These are phyloP conservation scores for Petunia secreta DNA, from an alignment of 257 asterid genomes.

Conservation along the genomic window DNA sequence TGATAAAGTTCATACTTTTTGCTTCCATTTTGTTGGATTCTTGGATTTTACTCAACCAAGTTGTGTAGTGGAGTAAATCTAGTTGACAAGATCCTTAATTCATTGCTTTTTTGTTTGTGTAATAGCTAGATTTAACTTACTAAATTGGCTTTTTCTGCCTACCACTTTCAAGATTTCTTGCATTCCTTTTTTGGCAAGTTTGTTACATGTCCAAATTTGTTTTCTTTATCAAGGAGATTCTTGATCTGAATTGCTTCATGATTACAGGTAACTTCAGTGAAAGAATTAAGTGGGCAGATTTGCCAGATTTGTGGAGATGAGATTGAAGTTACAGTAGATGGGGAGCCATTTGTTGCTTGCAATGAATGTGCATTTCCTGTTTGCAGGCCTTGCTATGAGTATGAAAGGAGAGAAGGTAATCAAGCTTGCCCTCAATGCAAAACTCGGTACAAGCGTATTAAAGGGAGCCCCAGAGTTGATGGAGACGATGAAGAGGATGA, in stretches of 20 bases:
- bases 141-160: conserved; percentile 35
- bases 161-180: conserved; percentile 29
- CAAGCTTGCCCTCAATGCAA: conserved; percentile 98
- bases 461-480: conserved; percentile 93
- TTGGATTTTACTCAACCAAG: conserved; percentile 16
- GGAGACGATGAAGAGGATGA: conserved; percentile 98
- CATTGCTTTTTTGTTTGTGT: conserved; percentile 21
- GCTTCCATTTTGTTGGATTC: conserved; percentile 27
- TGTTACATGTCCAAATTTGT: background rate
- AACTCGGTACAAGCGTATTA: conserved; percentile 89
- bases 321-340: conserved; percentile 71
- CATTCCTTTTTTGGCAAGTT: background rate
- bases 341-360: conserved; percentile 94
- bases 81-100: conserved; percentile 6
- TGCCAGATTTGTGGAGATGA: conserved; percentile 99
- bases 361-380: conserved; percentile 94
- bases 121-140: conserved; percentile 31
- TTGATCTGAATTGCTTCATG: conserved; percentile 37
- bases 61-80: conserved; percentile 8
- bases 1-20: conserved; percentile 28
- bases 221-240: background rate
- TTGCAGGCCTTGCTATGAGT: conserved; percentile 87
- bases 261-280: conserved; percentile 86
- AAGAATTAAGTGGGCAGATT: conserved; percentile 91
- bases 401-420: conserved; percentile 92